phyloP scores from a whole-genome alignment of 345 rosid species.

The Cardamine occulta region DNA sequence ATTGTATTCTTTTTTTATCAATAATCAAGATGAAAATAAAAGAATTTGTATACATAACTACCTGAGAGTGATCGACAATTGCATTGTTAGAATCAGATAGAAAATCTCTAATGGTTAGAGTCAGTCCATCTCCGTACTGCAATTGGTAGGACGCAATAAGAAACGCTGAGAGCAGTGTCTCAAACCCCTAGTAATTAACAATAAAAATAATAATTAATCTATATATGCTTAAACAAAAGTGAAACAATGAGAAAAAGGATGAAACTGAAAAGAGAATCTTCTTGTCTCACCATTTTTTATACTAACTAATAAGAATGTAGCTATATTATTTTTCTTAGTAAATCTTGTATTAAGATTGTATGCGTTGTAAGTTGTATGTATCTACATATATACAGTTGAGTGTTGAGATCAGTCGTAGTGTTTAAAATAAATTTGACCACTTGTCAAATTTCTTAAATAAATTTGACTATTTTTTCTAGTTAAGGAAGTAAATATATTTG shows the following conservation, averaged over 20 bases:
- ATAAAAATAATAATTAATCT: neutral
- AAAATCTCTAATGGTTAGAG: slow-evolving; percentile 19
- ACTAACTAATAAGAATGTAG: neutral
- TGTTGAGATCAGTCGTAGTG: neutral
- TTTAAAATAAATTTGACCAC: neutral
- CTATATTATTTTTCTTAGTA: neutral
- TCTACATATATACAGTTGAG: neutral
- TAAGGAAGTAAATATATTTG: slow-evolving; percentile 11
- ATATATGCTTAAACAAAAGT: neutral
- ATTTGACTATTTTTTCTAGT: neutral
- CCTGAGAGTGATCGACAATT: slow-evolving; percentile 7
- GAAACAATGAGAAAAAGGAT: neutral
- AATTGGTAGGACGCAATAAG: neutral
- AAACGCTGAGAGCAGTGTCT: slow-evolving; percentile 16
- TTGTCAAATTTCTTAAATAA: neutral
- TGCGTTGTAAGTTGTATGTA: slow-evolving; percentile 4
- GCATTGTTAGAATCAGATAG: neutral
- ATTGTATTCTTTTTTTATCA: neutral
- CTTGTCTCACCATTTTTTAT: slow-evolving; percentile 29
- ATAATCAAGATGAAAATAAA: neutral
- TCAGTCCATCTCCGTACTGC: slow-evolving; percentile 13
- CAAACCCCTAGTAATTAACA: slow-evolving; percentile 4
- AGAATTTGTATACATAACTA: neutral
- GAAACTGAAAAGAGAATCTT: neutral
- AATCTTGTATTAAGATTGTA: neutral